Evolutionary conservation across 768 basidiomycete species (phyloP).

Genomic region (Scleroderma bovista): DNA sequence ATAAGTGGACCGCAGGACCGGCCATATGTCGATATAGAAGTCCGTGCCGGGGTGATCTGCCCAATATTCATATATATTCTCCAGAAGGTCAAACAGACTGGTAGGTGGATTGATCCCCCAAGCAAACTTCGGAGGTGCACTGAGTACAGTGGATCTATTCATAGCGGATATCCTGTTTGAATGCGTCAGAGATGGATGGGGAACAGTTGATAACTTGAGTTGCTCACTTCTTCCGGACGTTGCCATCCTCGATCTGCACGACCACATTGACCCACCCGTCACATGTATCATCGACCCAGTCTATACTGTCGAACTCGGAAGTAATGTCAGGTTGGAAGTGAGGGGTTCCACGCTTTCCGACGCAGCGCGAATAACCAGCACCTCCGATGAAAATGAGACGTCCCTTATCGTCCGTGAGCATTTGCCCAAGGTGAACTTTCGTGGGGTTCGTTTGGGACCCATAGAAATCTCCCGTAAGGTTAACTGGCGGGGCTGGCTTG

Average conservation of each 20-base stretch:
- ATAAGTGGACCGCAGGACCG: slow-evolving; percentile 18
- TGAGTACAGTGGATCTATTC: slow-evolving; percentile 19
- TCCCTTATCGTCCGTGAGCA: slow-evolving; percentile 8
- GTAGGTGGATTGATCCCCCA: slow-evolving; percentile 25
- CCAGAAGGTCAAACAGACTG: slow-evolving; percentile 28
- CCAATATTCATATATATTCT: slow-evolving; percentile 18
- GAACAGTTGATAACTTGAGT: not conserved
- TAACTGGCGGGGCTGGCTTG: not conserved
- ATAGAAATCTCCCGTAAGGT: not conserved
- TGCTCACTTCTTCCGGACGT: not conserved
- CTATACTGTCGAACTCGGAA: slow-evolving; percentile 26
- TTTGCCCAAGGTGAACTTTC: not conserved
- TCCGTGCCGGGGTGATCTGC: slow-evolving; percentile 10
- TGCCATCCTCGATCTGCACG: slow-evolving; percentile 4
- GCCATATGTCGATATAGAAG: slow-evolving; percentile 30
- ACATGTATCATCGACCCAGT: slow-evolving; percentile 32
- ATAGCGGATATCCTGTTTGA: not conserved
- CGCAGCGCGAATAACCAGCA: slow-evolving; percentile 16
- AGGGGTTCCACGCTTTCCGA: slow-evolving; percentile 7
- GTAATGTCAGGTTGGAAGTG: slow-evolving; percentile 19
- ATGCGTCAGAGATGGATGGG: not conserved
- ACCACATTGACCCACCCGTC: slow-evolving; percentile 29
- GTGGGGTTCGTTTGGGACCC: not conserved
- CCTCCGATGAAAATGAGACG: slow-evolving; percentile 30
- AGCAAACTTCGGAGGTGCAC: slow-evolving; percentile 28